Percentiles rank a stretch among this genome's conserved stretches.
phyloP scores from a whole-genome alignment of 768 basidiomycete genomes.

The Rhodotorula diobovata region DNA sequence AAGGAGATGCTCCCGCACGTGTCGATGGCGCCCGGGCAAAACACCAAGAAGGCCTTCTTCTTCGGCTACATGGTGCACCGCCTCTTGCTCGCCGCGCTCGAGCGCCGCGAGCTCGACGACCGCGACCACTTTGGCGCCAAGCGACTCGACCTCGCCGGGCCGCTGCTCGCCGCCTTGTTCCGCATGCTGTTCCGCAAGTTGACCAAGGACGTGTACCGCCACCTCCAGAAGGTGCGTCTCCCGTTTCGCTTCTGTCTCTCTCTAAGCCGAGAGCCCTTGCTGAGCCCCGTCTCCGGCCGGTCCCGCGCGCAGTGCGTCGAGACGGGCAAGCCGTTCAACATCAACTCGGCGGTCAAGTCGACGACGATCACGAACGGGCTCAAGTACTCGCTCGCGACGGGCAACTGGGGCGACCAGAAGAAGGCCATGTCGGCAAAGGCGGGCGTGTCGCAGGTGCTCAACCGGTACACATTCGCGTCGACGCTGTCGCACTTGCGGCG shows the following conservation, averaged over 20 bases:
- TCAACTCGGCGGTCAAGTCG: slow-evolving; percentile 85
- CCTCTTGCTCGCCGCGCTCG: slow-evolving; percentile 83
- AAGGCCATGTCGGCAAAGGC: slow-evolving; percentile 97
- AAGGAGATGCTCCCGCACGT: slow-evolving; percentile 99
- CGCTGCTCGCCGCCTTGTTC: slow-evolving; percentile 92
- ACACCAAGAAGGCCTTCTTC: slow-evolving; percentile 98
- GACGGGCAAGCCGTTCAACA: slow-evolving; percentile 88
- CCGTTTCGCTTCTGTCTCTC: background rate
- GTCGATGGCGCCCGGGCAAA: slow-evolving; percentile 89
- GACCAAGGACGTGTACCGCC: slow-evolving; percentile 93
- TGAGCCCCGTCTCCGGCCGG: too few species aligned
- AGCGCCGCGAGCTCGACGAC: slow-evolving; percentile 92
- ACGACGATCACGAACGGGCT: slow-evolving; percentile 97
- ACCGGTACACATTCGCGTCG: slow-evolving; percentile 97
- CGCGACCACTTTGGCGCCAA: slow-evolving; percentile 99
- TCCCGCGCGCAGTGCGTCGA: slow-evolving; percentile 72
- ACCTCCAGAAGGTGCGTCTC: slow-evolving; percentile 79
- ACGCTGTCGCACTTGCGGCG: slow-evolving; percentile 96
- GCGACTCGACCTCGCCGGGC: slow-evolving; percentile 90
- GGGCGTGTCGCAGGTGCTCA: slow-evolving; percentile 96
- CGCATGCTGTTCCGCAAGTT: slow-evolving; percentile 94
- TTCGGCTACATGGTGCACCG: slow-evolving; percentile 99
- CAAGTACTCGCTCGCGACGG: slow-evolving; percentile 94
- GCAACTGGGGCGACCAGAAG: slow-evolving; percentile 99
- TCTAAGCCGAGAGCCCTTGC: background rate